Evolutionary conservation across 2,329 filamentous ascomycete species (phyloP), one percentile per base, ranked within the genome.

Genomic region (Emmonsiellopsis sp.): DNA sequence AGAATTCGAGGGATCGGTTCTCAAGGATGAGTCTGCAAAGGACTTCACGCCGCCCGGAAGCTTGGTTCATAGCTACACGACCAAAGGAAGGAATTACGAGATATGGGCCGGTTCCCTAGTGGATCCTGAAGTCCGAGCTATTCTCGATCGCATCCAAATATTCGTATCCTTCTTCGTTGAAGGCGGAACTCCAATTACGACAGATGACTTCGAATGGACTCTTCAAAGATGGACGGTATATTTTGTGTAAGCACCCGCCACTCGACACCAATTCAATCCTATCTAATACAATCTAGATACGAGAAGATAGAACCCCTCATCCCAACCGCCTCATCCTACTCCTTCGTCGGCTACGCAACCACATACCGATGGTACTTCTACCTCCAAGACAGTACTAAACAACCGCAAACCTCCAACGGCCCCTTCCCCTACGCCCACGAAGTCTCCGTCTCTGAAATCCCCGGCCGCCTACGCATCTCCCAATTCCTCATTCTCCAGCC

Each of bases 401-500:
- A 69, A 55, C 71, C 75, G 0, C 68, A 70, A 0, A 57, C 68
- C 11, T 65, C 66, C 17, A 77, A 65, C 63, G 80, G 55, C 68
- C 56, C 67, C 32, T 73, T 73, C 56, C 74, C 71, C 32, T 73
- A 50, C 55, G 66, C 59, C 63, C 72, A 40, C 49, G 58, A 67
- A 51, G 65, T 77, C 47, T 64, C 70, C n/a, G 74, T 85, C 58
- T 68, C 80, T 4, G 73, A 84, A 48, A 77, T 91, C 2, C 86
- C 88, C 10, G 86, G 85, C 61, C 84, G 92, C 40, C 83, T 88
- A 55, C 81, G 94, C 44, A 88, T 98, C 59, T 95, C 92, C 0
- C 93, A 98, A 68, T 97, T 97, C 69, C 66, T 98, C 56, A 85
- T 98, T 57, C 77, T 98, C 9, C 91, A 91, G 2, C 86, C 89